phyloP scores from a whole-genome alignment of 352 stramenopile genomes.

The Saprolegnia diclina region DNA sequence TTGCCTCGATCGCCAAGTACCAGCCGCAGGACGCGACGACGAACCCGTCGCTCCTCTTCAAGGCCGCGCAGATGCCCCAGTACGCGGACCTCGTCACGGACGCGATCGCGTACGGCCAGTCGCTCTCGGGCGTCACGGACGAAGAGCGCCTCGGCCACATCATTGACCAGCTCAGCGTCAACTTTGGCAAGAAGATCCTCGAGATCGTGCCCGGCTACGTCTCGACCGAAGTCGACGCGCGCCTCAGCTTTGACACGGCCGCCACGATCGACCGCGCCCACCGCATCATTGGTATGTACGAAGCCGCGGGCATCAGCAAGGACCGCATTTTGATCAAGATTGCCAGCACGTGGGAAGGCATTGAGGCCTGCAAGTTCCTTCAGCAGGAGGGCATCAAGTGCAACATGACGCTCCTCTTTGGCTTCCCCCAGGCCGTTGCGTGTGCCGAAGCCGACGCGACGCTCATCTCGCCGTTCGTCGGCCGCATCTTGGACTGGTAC shows the following conservation, averaged over 20 bases:
- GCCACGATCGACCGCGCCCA: conserved; percentile 88
- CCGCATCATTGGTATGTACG: conserved; percentile 97
- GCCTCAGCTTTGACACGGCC: conserved; percentile 95
- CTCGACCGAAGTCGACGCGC: conserved; percentile 98
- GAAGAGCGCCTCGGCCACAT: conserved; percentile 86
- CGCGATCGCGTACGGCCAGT: conserved; percentile 91
- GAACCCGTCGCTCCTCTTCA: conserved; percentile 99
- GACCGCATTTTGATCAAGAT: conserved; percentile 98
- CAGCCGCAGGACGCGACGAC: conserved; percentile 98
- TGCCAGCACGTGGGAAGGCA: conserved; percentile 96
- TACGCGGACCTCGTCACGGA: conserved; percentile 95
- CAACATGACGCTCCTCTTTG: conserved; percentile 99
- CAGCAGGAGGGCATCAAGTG: conserved; percentile 97
- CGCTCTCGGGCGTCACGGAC: conserved; percentile 54
- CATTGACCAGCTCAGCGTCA: conserved; percentile 98
- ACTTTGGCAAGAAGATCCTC: conserved; percentile 96
- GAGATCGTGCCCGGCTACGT: conserved; percentile 97
- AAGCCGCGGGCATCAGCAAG: conserved; percentile 91
- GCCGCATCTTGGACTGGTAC: conserved; percentile 97
- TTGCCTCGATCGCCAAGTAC: conserved; percentile 86
- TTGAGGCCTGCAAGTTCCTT: conserved; percentile 94
- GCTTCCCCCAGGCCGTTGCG: conserved; percentile 94
- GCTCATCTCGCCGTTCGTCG: conserved; percentile 95
- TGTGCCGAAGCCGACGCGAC: conserved; percentile 93
- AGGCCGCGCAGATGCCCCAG: conserved; percentile 93